These are phyloP conservation scores for Vitis cinerea DNA, from an alignment of 164 flowering plant species.

Conservation along the genomic window DNA sequence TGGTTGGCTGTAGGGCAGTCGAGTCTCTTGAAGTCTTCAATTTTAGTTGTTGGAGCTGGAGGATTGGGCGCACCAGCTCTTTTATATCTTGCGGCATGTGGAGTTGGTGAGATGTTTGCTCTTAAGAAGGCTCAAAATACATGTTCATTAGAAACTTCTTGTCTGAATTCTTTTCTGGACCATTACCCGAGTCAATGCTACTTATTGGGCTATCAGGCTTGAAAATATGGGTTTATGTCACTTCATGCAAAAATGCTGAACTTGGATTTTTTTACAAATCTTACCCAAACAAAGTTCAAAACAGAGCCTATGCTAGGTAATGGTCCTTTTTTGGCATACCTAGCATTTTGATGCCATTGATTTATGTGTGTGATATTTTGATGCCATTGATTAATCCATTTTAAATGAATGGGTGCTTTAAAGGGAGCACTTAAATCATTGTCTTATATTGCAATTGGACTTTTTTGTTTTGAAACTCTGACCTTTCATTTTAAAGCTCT, in stretches of 20 bases:
- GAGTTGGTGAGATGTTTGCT: constrained; percentile 56
- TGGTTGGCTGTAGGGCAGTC: constrained; percentile 53
- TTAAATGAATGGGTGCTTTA: not conserved
- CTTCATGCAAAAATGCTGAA: too few species aligned
- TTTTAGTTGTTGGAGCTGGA: constrained; percentile 95
- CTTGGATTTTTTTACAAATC: too few species aligned
- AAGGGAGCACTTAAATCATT: not conserved
- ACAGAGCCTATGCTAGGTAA: too few species aligned
- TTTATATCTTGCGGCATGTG: constrained; percentile 92
- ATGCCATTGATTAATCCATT: not conserved
- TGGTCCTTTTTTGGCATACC: too few species aligned
- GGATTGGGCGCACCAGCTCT: constrained; percentile 95
- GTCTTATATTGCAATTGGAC: not conserved
- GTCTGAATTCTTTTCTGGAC: not conserved
- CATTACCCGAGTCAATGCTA: too few species aligned
- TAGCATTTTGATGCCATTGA: too few species aligned
- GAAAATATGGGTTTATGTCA: too few species aligned
- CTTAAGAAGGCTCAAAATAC: not conserved
- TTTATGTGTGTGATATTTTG: too few species aligned
- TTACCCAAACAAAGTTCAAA: too few species aligned
- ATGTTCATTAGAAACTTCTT: not conserved
- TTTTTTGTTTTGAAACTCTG: not conserved
- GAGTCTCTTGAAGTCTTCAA: constrained; percentile 75
- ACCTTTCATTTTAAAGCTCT: too few species aligned
- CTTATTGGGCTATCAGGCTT: too few species aligned